Base-by-base conservation (phyloP, 2,329 filamentous ascomycete species). In the Trichoderma pleuroti region DNA sequence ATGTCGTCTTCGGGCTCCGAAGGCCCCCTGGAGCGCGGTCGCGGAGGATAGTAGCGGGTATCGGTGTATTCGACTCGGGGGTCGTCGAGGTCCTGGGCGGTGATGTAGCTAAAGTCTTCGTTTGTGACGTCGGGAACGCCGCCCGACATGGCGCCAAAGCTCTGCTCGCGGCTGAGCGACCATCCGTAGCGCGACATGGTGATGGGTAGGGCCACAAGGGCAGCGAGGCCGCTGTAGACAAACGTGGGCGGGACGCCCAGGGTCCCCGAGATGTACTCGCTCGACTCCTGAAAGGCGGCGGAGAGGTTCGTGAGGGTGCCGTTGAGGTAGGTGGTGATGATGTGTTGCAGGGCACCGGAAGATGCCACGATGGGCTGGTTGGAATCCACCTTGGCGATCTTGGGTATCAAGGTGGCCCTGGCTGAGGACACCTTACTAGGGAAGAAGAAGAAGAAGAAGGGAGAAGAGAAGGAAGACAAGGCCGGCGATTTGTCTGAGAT, bases 41-140 rank as follows among this genome's bases (percentile, higher is more conserved):
- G 79, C 32, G 82, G 80, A 21, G 82, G 80, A 21, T 46, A 62
- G 70, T 84, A 82, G 72, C 86, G 84, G n/a, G 76, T 78, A 76
- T 80, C 76, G 72, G 74, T 78, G 72, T 77, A 77, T 77, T 79
- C 79, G 73, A 78, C 74, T 72, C 77, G 80, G 30, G 80, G 79
- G 42, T 83, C 80, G 72, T 88, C 85, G 49, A 94, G 80, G 76
- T 94, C 92, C 76, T 92, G 88, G 32, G 90, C 90, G n/a, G 92
- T 93, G 77, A 94, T 94, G 83, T 95, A 94, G 78, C 89, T 91
- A 80, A 90, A 95, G 82, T 94, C 92, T 39, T 91, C 88, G 74
- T 93, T 91, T 75, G 88, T 92, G 72, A 94, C 90, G 74, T 89
- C 86, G 36, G 89, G 87, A 11, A 85, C 81, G 54, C 84, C 83